Base-by-base conservation (phyloP, 148 eudicot species). In the Agrostemma githago region DNA sequence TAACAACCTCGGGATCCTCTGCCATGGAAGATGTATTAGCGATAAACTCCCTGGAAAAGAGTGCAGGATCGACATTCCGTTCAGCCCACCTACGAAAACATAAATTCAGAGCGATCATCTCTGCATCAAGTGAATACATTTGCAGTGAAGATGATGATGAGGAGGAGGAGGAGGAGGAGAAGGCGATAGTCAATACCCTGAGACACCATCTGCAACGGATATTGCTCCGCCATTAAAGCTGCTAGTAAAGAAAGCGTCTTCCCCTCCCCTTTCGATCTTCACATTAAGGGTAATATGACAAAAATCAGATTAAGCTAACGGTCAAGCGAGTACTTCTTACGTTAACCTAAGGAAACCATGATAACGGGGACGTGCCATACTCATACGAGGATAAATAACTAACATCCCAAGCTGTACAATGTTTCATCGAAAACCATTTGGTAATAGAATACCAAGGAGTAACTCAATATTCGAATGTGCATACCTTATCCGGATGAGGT, bases 151-250 rank as follows among this genome's bases (percentile, higher is more conserved):
- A 48, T n/a, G 8, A 17, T 58, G 21, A 26, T 0, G 34, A 26
- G 34, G 34, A 26, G 34, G 34, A 26, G 34, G 34, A 26, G 34
- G 1, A 26, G 34, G 1, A 26, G 16, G 41, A 10, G 16, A 40
- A 54, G 26, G 54, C 38, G 62, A 20, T 20, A 16, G 66, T 57
- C 74, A 73, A 51, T 86, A 92, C 98, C 98, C 98, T 38, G 98
- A 95, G 5, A 95, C 98, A 70, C 98, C 98, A 86, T 95, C 98
- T 39, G 98, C 98, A 77, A 95, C 97, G 63, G 92, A 93, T 69
- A 95, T 80, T 41, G 79, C 91, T 78, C 93, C 97, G 53, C 96
- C 96, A 62, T 74, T 75, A 58, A 78, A 82, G 79, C 82, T 81
- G 83, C 96, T 95, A 66, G 90, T 83, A 58, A 88, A 90, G 82